These are phyloP conservation scores for Mycena polygramma DNA, from an alignment of 768 basidiomycete genomes.

Conservation along the genomic window DNA sequence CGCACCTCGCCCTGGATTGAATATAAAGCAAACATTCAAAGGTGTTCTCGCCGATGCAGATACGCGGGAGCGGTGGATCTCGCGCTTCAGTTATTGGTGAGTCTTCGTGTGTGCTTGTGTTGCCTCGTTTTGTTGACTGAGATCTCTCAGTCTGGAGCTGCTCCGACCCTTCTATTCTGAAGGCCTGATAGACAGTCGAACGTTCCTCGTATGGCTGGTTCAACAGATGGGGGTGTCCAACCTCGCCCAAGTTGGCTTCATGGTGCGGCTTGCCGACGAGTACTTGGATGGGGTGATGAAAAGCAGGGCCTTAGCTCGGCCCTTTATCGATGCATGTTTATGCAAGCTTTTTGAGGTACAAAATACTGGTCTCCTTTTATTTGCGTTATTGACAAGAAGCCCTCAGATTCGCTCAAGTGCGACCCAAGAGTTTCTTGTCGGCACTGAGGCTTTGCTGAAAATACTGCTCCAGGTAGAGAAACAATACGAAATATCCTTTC, in stretches of 20 bases:
- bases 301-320: constrained; percentile 76
- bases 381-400: background rate
- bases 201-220: constrained; percentile 84
- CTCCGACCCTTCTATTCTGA: constrained; percentile 84
- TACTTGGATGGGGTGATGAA: constrained; percentile 78
- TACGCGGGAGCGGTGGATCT: constrained; percentile 80
- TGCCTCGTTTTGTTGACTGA: background rate
- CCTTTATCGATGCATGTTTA: constrained; percentile 80
- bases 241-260: constrained; percentile 84
- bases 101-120: constrained; percentile 24
- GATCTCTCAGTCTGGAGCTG: constrained; percentile 68
- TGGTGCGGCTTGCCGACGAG: constrained; percentile 82
- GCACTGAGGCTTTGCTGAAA: constrained; percentile 66
- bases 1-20: constrained; percentile 79
- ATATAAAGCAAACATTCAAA: constrained; percentile 89
- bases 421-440: constrained; percentile 67
- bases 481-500: background rate
- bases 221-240: constrained; percentile 84
- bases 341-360: constrained; percentile 74
- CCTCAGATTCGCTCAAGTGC: constrained; percentile 67
- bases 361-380: background rate
- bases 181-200: constrained; percentile 82
- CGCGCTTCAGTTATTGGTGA: constrained; percentile 84
- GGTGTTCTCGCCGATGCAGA: constrained; percentile 82
- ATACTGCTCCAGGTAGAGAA: constrained; percentile 70